Evolutionary conservation across 371 early-diverging fungal species (phyloP), one percentile per base, ranked within the genome.

Genomic region (Syncephalastrum sp.): DNA sequence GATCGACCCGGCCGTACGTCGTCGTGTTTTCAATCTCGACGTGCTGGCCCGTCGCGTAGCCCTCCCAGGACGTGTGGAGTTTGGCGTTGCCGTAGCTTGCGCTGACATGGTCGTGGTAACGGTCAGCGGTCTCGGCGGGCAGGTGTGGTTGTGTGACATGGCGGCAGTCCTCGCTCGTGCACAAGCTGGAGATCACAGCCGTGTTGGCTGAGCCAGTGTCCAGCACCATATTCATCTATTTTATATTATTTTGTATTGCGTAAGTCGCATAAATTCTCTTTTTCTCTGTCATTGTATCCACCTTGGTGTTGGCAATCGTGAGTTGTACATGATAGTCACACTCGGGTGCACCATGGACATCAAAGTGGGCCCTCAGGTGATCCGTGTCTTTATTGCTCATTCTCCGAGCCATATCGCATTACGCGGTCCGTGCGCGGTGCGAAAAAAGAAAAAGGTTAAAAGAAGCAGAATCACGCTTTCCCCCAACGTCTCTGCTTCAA

Each of bases 181-280:
- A 62, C 6, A 41, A 38, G 23, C 54, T 48, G 42, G 64, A 59
- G 10, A 64, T 59, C 25, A 64, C 64, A 13, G 64, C 64, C 14
- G 59, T 59, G 45, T 58, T 64, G 23, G 64, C 44, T 1, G 64
- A 64, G 10, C 64, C 64, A 3, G 59, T 54, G 44, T 63, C 63
- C 6, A 63, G 42, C 17, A 57, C 50, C 10, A 63, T 42, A 24
- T 63, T 56, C 53, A 56, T 52, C 61, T 61, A 38, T 12, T 6
- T 27, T 21, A 3, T 29, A n/a, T n/a, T n/a, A n/a, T 29, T 29
- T 29, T 29, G 6, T 7, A 7, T 4, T 29, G 7, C 7, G 7
- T 29, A 7, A 29, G 29, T 29, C 29, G 12, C 12, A 33, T 33
- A 8, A 33, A 10, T 33, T 33, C 6, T 33, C 10, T 0, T 33